A percentile compares a stretch with the other conserved stretches of the same genome.
Conservation (phyloP, 495 filamentous ascomycete genomes). For the Extremus antarcticus region DNA sequence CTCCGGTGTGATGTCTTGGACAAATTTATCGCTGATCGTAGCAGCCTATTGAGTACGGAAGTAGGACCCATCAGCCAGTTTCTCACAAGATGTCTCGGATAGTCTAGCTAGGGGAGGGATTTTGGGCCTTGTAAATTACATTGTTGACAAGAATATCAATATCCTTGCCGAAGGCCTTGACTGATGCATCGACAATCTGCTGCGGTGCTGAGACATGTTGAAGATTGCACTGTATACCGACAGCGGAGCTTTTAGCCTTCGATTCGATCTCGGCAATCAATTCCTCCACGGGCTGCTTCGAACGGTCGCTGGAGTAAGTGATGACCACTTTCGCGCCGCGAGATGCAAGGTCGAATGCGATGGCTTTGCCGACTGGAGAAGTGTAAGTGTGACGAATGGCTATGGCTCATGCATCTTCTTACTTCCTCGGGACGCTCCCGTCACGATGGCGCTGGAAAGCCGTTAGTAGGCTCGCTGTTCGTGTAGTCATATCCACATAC, state of each 20-base stretch:
- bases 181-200: conserved; percentile 24
- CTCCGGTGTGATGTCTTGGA: conserved; percentile 28
- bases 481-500: no score
- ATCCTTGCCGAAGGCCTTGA: conserved; percentile 23
- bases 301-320: conserved; percentile 34
- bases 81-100: no score
- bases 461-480: neutral
- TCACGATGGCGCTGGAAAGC: conserved; percentile 16
- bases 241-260: conserved; percentile 26
- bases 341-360: conserved; percentile 16
- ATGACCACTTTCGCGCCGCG: conserved; percentile 24
- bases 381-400: neutral
- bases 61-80: no score
- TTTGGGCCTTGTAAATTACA: no score
- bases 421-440: conserved; percentile 13
- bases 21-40: conserved; percentile 11
- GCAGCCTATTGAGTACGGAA: no score
- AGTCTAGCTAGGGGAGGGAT: no score
- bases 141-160: conserved; percentile 35
- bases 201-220: conserved; percentile 23
- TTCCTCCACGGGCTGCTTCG: conserved; percentile 25
- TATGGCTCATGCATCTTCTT: neutral
- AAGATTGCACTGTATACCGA: conserved; percentile 31
- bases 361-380: conserved; percentile 8
- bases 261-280: conserved; percentile 29